Base-by-base conservation (phyloP, 257 asterid genomes). In the Parsonsia alboflavescens region DNA sequence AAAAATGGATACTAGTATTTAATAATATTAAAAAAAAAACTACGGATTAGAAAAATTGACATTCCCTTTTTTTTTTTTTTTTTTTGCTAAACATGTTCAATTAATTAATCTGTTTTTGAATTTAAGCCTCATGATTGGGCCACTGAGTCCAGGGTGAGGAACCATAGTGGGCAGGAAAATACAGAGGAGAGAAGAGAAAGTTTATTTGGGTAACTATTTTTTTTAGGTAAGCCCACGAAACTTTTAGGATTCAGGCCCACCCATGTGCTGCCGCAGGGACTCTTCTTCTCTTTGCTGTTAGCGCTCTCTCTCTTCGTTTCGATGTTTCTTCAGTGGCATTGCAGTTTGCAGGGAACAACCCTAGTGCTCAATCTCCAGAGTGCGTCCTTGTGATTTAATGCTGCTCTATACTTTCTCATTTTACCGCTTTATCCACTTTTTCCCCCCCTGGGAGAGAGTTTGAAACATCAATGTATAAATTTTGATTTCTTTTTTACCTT, bases 331-430 rank as follows among this genome's bases (percentile, higher is more conserved):
- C 19, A n/a, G 45, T 68, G 22, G 16, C 69, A 19, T 68, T 41
- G 64, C 73, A 30, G 42, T 68, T 46, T 68, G 69, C 75, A n/a
- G 44, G 58, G 68, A 76, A 76, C 75, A 76, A 76, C 75, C 79
- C 79, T 76, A 68, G 30, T 36, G 26, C 57, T 74, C 65, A 65
- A 12, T 45, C 24, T 61, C 13, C 28, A n/a, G 17, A n/a, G 78
- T 50, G 50, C 64, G 65, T 65, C 12, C 45, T 36, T 13, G 33
- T 70, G 28, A 3, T n/a, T 36, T 11, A 2, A 7, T 0, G 2
- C 12, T 61, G 11, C 50, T 7, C 30, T 65, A 36, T 65, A 7
- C 2, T 33, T 19, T 39, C 15, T 19, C 26, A 7, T 39, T 39
- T 39, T 39, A 13, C 6, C 39, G 2, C n/a, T n/a, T n/a, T n/a